Evolutionary conservation across 805 yeast species (phyloP).

Genomic region (Lipomyces orientalis): DNA sequence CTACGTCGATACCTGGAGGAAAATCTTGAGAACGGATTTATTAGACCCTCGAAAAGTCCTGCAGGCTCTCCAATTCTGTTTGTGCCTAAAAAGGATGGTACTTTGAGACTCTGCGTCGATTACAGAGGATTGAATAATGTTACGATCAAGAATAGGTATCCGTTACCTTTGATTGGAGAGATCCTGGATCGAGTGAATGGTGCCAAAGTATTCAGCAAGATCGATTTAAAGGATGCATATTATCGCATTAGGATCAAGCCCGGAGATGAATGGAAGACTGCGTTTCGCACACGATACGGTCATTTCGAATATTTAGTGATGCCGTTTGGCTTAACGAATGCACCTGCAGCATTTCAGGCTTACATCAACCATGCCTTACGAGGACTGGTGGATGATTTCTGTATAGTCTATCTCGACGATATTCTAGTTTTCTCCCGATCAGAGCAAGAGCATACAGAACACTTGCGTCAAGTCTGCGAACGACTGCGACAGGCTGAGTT

Average conservation of each 20-base stretch:
- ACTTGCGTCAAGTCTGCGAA: constrained; percentile 7
- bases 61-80: constrained; percentile 32
- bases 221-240: constrained; percentile 36
- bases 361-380: constrained; percentile 23
- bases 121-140: constrained; percentile 33
- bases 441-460: constrained; percentile 28
- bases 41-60: constrained; percentile 21
- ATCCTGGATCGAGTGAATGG: constrained; percentile 24
- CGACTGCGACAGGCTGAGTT: constrained; percentile 2
- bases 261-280: constrained; percentile 32
- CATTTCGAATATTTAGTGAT: constrained; percentile 40
- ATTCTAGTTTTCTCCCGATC: constrained; percentile 31
- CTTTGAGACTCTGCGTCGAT: constrained; percentile 36
- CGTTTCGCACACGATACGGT: constrained; percentile 36
- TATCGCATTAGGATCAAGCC: constrained; percentile 11
- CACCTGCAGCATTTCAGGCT: constrained; percentile 42
- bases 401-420: constrained; percentile 39
- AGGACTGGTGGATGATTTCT: constrained; percentile 21
- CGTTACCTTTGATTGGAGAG: constrained; percentile 32
- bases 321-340: constrained; percentile 44
- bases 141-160: constrained; percentile 36
- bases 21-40: not conserved
- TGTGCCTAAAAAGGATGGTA: constrained; percentile 37
- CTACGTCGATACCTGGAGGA: not conserved
- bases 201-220: constrained; percentile 30